Percentiles rank a stretch among this genome's conserved stretches.
phyloP scores from a whole-genome alignment of 202 grass and related monocot genomes.

The Thinopyrum obtusiflorum region DNA sequence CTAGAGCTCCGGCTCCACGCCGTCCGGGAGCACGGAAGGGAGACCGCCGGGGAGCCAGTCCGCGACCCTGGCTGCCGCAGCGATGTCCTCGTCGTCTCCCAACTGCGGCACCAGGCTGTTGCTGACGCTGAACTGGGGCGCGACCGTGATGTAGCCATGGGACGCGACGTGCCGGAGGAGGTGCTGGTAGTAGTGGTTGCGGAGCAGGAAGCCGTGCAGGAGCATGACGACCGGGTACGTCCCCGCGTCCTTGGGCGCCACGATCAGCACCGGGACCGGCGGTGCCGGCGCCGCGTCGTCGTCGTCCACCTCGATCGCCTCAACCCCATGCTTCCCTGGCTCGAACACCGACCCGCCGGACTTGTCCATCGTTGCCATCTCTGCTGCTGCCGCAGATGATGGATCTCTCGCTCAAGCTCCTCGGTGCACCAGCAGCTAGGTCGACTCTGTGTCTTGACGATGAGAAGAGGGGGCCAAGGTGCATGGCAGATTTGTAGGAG shows the following conservation, averaged over 20 bases:
- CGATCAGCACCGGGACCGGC: too few relatives aligned
- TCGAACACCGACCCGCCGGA: slow-evolving; percentile 2
- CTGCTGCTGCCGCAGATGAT: too few relatives aligned
- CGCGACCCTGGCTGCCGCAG: slow-evolving; percentile 29
- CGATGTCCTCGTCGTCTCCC: slow-evolving; percentile 18
- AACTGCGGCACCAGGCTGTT: too few relatives aligned
- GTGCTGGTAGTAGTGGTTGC: slow-evolving; percentile 38
- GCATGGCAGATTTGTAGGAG: neutral
- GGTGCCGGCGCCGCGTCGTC: neutral
- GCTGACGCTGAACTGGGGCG: slow-evolving; percentile 40
- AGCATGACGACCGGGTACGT: slow-evolving; percentile 47
- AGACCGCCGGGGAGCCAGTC: slow-evolving; percentile 49
- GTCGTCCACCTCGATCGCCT: slow-evolving; percentile 19
- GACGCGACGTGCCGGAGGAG: slow-evolving; percentile 49
- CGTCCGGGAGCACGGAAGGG: slow-evolving; percentile 27
- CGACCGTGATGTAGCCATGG: slow-evolving; percentile 60
- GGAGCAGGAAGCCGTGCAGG: slow-evolving; percentile 58
- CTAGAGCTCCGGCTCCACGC: slow-evolving; percentile 29
- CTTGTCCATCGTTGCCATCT: neutral
- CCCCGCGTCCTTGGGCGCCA: slow-evolving; percentile 41
- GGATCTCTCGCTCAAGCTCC: too few relatives aligned
- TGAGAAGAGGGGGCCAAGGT: too few relatives aligned
- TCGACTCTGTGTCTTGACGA: too few relatives aligned
- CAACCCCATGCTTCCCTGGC: slow-evolving; percentile 23
- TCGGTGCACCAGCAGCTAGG: too few relatives aligned